Conservation (phyloP, 1,139 yeast species). For the Debaryomycetaceae sp. region DNA sequence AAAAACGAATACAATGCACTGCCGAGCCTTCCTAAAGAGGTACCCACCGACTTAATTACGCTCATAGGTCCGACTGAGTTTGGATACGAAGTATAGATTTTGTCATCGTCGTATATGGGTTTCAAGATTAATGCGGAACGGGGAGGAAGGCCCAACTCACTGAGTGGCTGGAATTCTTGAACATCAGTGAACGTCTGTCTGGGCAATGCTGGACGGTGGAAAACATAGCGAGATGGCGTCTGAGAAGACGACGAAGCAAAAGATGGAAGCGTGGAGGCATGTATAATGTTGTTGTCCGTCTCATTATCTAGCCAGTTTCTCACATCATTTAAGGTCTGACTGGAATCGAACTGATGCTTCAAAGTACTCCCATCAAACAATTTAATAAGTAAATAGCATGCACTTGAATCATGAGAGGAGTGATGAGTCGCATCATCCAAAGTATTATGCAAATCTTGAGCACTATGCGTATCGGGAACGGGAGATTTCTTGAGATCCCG, state of each 20-base stretch:
- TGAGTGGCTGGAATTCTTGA: conserved; percentile 51
- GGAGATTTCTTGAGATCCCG: not conserved
- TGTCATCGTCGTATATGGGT: conserved; percentile 39
- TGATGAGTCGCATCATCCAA: not conserved
- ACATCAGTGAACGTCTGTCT: conserved; percentile 40
- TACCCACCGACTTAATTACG: conserved; percentile 14
- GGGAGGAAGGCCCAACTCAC: conserved; percentile 53
- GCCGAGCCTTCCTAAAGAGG: conserved; percentile 18
- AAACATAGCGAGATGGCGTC: conserved; percentile 34
- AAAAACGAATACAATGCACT: conserved; percentile 40
- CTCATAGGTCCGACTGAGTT: conserved; percentile 6
- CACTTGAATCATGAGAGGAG: conserved; percentile 2
- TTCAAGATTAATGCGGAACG: conserved; percentile 65
- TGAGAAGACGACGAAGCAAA: conserved; percentile 34
- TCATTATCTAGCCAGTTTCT: conserved; percentile 60
- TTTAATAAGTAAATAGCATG: conserved; percentile 48
- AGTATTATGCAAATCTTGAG: not conserved
- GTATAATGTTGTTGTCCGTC: conserved; percentile 43
- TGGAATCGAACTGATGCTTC: conserved; percentile 37
- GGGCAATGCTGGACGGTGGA: conserved; percentile 38
- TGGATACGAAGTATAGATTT: conserved; percentile 9
- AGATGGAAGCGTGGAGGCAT: conserved; percentile 28
- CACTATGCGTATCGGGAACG: no score
- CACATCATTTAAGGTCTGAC: conserved; percentile 50
- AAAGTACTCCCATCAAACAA: conserved; percentile 54